Evolutionary conservation across 1,139 yeast genomes (phyloP), one percentile per base, ranked within the genome.

Genomic region (Zhuliangozyma parablackwelliae): DNA sequence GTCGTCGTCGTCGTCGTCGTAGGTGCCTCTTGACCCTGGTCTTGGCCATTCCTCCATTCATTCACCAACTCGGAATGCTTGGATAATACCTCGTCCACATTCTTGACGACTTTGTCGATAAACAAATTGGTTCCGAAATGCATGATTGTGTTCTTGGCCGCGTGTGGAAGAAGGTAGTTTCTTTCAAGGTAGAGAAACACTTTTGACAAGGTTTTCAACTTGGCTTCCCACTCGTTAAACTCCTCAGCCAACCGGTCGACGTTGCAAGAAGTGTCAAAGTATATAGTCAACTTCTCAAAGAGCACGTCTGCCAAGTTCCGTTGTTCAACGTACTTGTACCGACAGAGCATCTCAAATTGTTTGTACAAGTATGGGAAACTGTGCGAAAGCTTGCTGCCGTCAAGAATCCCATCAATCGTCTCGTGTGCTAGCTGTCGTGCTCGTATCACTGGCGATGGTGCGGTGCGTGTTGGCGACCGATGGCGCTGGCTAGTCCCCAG

Each of bases 111-210:
- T 23, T 23, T 23, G 6, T 7, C 24, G 9, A 53, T 46, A 26
- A 58, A 51, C 16, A 54, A 42, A 5, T 35, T 40, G 16, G 51
- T 35, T 0, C 70, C 70, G 38, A 39, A 47, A 33, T 56, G 54
- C 29, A 53, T 34, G 7, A 67, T 58, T 31, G 57, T 53, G 30
- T 51, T 43, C 37, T 57, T 60, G 7, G 48, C 40, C 5, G 61
- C 57, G 39, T 66, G 72, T 32, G 47, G 60, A 33, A 55, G 47
- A 21, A 68, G 50, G 40, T 69, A 69, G 8, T 56, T 52, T 24
- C 64, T 43, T 45, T 69, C 74, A 36, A 68, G 47, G 41, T 62
- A 67, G 7, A 65, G 42, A 39, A 66, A 68, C 9, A 68, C 37
- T 38, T 59, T 63, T 32, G 57, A 48, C 27, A 69, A 45, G 8